Evolutionary conservation across 441 rosid genomes (phyloP), one percentile per base, ranked within the genome.

Genomic region (Eruca vesicaria): DNA sequence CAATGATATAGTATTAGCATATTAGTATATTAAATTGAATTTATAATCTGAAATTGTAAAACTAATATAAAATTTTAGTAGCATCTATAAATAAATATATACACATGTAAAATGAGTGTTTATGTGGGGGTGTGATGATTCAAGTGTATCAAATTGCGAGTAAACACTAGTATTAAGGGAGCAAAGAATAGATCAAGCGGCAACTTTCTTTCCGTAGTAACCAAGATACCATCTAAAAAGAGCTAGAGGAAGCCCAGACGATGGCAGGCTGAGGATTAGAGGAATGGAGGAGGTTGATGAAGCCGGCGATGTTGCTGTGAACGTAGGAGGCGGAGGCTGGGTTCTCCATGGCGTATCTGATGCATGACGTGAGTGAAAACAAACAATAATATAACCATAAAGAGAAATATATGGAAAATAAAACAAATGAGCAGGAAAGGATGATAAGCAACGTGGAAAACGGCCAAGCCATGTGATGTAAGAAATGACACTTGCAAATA

Each of bases 261-360:
- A 95, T 84, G 7, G 98, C 88, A 3, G 99, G 98, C 12, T 93
- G 99, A 5, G 98, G 99, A 68, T 84, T 85, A 0, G 85, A 91
- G 35, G 90, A 92, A 74, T 95, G 97, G 35, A 95, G 85, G 50
- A 95, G 79, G 84, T 64, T 93, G 73, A 95, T 98, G 66, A 95
- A 78, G 62, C 98, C 98, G 48, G 97, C 99, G 26, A 43, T 43
- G 18, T 45, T 43, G 50, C 18, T n/a, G 15, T 43, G 6, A 43
- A 50, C n/a, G 6, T 41, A 41, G 36, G 36, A 33, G 36, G 36
- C 7, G 8, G n/a, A n/a, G n/a, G n/a, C n/a, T n/a, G n/a, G n/a
- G 4, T 41, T 4, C 5, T 43, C 16, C 52, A 2, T 45, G 19
- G 16, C 52, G 52, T 45, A 45, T 6, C 52, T 45, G 16, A 45